These are phyloP conservation scores for Moniliophthora roreri DNA, from an alignment of 1,284 basidiomycete species.

Conservation along the genomic window DNA sequence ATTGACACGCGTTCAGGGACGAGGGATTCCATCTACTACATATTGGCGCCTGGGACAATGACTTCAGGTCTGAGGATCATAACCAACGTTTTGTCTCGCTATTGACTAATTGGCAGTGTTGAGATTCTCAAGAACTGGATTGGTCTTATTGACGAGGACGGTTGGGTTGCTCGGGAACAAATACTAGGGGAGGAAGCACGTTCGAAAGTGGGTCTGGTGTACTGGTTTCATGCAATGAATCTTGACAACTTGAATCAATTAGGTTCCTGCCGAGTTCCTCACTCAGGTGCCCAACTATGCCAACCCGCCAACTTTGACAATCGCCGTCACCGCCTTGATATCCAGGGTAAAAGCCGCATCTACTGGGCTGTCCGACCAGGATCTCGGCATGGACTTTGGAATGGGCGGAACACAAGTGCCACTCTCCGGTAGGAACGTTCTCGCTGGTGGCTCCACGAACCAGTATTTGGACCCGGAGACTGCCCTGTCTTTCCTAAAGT, in stretches of 20 bases:
- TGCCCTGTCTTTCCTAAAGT: constrained; percentile 68
- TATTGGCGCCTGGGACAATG: constrained; percentile 91
- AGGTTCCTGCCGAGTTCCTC: constrained; percentile 88
- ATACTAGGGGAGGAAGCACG: constrained; percentile 94
- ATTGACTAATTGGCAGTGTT: constrained; percentile 45
- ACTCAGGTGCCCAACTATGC: constrained; percentile 92
- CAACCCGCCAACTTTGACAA: constrained; percentile 91
- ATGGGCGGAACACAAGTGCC: constrained; percentile 47
- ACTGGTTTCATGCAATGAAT: constrained; percentile 1
- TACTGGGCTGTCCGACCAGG: constrained; percentile 49
- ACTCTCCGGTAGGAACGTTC: constrained; percentile 30
- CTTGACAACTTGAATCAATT: constrained; percentile 14
- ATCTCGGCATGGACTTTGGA: constrained; percentile 64
- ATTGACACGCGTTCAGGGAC: constrained; percentile 56
- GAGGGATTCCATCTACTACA: constrained; percentile 94
- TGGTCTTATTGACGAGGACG: constrained; percentile 85
- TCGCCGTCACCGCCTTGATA: constrained; percentile 89
- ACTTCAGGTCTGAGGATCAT: constrained; percentile 61
- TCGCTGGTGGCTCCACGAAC: constrained; percentile 32
- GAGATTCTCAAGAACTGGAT: constrained; percentile 92
- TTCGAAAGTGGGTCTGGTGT: constrained; percentile 61
- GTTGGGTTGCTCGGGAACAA: constrained; percentile 95
- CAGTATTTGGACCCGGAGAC: constrained; percentile 58
- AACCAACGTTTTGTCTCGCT: neutral
- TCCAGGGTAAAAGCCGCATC: constrained; percentile 58